phyloP scores from a whole-genome alignment of 257 asterid species.

The Marsdenia floribunda region DNA sequence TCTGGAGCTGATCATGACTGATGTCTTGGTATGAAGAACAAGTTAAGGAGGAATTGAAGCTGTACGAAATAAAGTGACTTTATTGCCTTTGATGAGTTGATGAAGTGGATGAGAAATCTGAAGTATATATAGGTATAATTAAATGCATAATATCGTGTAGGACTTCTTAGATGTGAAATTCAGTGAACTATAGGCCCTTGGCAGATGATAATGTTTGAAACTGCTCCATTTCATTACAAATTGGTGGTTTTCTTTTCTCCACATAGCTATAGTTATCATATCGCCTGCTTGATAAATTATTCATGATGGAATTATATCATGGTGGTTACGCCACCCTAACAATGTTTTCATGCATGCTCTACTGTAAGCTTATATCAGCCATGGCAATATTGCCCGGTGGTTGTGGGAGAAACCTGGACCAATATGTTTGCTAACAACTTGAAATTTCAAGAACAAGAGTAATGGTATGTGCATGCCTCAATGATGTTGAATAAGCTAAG shows the following conservation, averaged over 20 bases:
- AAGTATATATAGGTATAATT: background rate
- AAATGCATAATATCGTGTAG: background rate
- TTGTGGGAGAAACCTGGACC: no score
- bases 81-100: background rate
- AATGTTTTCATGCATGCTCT: no score
- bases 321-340: background rate
- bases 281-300: background rate
- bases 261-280: no score
- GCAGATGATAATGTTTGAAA: background rate
- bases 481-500: no score
- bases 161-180: background rate
- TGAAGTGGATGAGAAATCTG: background rate
- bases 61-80: background rate
- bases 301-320: no score
- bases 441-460: no score
- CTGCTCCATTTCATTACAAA: background rate
- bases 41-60: background rate
- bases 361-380: no score
- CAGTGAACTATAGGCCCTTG: background rate
- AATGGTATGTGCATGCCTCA: no score
- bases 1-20: conserved; percentile 12
- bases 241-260: no score
- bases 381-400: no score
- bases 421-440: no score
- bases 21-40: background rate